Conservation (phyloP, 78 protist genomes). For the Reticulomyxa filosa region DNA sequence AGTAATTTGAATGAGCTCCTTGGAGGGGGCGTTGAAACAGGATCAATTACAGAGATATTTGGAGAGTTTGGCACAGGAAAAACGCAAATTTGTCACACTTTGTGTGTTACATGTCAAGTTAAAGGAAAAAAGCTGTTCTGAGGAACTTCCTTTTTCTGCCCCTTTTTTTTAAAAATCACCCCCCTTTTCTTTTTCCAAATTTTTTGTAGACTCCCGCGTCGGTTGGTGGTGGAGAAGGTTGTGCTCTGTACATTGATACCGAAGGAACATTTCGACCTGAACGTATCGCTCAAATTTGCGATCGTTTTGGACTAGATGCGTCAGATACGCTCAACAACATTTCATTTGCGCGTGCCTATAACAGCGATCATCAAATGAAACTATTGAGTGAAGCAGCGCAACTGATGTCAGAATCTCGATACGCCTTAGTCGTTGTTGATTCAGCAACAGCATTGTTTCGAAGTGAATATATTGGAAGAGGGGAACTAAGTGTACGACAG, state of each 20-base stretch:
- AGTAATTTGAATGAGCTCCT: conserved; percentile 72
- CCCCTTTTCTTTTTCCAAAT: no score
- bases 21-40: conserved; percentile 95
- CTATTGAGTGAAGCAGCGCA: conserved; percentile 64
- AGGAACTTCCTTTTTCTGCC: no score
- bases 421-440: conserved; percentile 81
- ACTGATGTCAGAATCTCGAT: conserved; percentile 89
- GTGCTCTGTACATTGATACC: conserved; percentile 92
- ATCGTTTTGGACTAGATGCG: conserved; percentile 42
- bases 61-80: conserved; percentile 93
- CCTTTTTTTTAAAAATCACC: no score
- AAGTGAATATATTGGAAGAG: conserved; percentile 6
- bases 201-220: no score
- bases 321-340: conserved; percentile 83
- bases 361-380: conserved; percentile 68
- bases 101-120: conserved; percentile 84
- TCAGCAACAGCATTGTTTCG: conserved; percentile 76
- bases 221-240: conserved; percentile 95
- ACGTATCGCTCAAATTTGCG: conserved; percentile 46
- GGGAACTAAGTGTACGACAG: conserved; percentile 77
- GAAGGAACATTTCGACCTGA: conserved; percentile 99
- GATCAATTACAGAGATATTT: conserved; percentile 92
- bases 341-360: conserved; percentile 85
- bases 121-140: no score
- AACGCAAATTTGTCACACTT: conserved; percentile 95